Conservation (phyloP, 169 alveolate species). For the Cryptosporidium meleagridis region DNA sequence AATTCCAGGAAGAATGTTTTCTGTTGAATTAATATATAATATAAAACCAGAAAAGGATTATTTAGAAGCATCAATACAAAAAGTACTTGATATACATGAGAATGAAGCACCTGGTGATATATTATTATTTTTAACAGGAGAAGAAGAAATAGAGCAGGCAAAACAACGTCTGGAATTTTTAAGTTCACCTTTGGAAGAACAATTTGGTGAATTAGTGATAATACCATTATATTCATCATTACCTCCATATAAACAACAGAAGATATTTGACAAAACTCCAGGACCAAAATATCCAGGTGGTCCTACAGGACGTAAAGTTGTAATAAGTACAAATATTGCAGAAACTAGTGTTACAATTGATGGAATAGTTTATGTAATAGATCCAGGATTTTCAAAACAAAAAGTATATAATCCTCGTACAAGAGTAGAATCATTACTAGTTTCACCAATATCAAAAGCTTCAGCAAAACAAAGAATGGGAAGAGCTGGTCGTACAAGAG, state of each 20-base stretch:
- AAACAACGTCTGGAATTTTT: constrained; percentile 78
- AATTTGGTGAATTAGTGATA: constrained; percentile 84
- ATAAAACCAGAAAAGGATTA: constrained; percentile 94
- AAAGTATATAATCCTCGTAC: constrained; percentile 99
- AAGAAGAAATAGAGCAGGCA: constrained; percentile 89
- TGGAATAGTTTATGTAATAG: constrained; percentile 99
- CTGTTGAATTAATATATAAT: constrained; percentile 97
- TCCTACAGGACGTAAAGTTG: constrained; percentile 87
- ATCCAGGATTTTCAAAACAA: constrained; percentile 99
- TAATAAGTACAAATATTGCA: constrained; percentile 98
- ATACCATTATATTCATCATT: constrained; percentile 97
- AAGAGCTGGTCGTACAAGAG: constrained; percentile 99
- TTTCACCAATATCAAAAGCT: constrained; percentile 97
- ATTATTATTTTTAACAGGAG: constrained; percentile 86
- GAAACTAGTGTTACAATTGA: constrained; percentile 99
- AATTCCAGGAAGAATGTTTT: constrained; percentile 97
- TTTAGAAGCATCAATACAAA: constrained; percentile 92
- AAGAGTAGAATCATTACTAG: constrained; percentile 95
- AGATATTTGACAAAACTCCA: constrained; percentile 96
- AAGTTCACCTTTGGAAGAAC: constrained; percentile 40
- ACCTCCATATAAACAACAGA: constrained; percentile 95
- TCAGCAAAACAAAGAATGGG: constrained; percentile 99
- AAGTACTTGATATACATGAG: constrained; percentile 92
- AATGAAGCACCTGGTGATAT: constrained; percentile 91
- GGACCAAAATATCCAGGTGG: constrained; percentile 91